These are phyloP conservation scores for Atkinsonella texensis DNA, from an alignment of 2,329 filamentous ascomycete species.

Conservation along the genomic window DNA sequence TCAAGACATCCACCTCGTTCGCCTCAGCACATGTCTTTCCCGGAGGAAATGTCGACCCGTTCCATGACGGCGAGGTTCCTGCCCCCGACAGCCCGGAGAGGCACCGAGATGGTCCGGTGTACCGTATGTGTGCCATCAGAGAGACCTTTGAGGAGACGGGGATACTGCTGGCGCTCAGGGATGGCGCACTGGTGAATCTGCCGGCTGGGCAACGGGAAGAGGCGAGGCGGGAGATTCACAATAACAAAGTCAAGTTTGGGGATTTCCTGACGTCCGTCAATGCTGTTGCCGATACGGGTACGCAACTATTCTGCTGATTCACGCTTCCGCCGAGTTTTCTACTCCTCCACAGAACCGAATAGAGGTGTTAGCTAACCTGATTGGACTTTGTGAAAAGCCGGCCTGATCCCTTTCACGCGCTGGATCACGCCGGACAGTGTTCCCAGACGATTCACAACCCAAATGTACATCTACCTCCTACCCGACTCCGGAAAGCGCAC, in stretches of 20 bases:
- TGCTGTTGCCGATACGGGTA: constrained; percentile 54
- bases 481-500: constrained; percentile 37
- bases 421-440: constrained; percentile 76
- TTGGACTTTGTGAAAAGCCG: constrained; percentile 28
- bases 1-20: constrained; percentile 72
- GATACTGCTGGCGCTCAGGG: constrained; percentile 57
- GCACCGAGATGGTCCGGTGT: constrained; percentile 60
- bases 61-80: constrained; percentile 57
- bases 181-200: constrained; percentile 48
- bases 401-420: constrained; percentile 70
- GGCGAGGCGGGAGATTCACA: constrained; percentile 58
- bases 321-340: constrained; percentile 10
- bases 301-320: neutral
- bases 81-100: constrained; percentile 34
- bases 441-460: constrained; percentile 74
- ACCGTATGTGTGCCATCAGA: constrained; percentile 72
- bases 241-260: constrained; percentile 49
- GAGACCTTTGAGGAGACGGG: constrained; percentile 96
- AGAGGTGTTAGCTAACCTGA: neutral
- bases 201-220: constrained; percentile 46
- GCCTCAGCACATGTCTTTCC: constrained; percentile 92
- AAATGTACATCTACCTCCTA: constrained; percentile 93
- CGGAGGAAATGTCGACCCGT: constrained; percentile 68
- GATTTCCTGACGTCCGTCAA: constrained; percentile 50
- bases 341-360: neutral